A percentile compares a stretch with the other conserved stretches of the same genome.
These are phyloP conservation scores for Candida loeiensis DNA, from an alignment of 805 yeast species.

Conservation along the genomic window DNA sequence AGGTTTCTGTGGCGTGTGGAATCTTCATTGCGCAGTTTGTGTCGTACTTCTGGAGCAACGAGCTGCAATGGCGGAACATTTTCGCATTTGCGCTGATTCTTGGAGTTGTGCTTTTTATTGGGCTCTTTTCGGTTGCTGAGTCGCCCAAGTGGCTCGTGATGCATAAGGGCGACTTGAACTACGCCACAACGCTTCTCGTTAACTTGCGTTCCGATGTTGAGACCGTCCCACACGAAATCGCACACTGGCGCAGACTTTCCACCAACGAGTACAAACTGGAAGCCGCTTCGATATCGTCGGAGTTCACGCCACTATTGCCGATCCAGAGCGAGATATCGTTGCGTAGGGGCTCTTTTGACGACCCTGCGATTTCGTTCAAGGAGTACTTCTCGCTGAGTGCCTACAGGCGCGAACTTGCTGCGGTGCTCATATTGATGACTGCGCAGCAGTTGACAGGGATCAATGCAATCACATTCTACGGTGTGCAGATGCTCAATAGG, in stretches of 20 bases:
- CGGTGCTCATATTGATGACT: conserved; percentile 34
- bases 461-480: conserved; percentile 25
- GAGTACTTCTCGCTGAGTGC: conserved; percentile 19
- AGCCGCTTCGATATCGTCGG: not conserved
- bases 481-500: conserved; percentile 17
- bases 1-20: conserved; percentile 37
- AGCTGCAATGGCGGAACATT: conserved; percentile 35
- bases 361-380: conserved; percentile 17
- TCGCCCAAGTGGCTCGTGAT: conserved; percentile 43
- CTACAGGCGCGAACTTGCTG: conserved; percentile 25
- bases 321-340: conserved; percentile 10
- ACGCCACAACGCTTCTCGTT: conserved; percentile 28
- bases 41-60: conserved; percentile 32
- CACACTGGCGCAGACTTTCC: conserved; percentile 34
- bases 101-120: conserved; percentile 26
- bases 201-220: conserved; percentile 27
- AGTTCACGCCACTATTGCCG: conserved; percentile 6
- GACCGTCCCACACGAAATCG: conserved; percentile 31
- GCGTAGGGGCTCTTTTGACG: conserved; percentile 30
- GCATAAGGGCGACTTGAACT: conserved; percentile 23
- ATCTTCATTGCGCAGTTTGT: conserved; percentile 33
- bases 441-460: conserved; percentile 34
- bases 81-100: conserved; percentile 25
- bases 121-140: conserved; percentile 35
- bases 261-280: conserved; percentile 9